These are phyloP conservation scores for Filobasidium wieringae DNA, from an alignment of 768 basidiomycete genomes.

Conservation along the genomic window DNA sequence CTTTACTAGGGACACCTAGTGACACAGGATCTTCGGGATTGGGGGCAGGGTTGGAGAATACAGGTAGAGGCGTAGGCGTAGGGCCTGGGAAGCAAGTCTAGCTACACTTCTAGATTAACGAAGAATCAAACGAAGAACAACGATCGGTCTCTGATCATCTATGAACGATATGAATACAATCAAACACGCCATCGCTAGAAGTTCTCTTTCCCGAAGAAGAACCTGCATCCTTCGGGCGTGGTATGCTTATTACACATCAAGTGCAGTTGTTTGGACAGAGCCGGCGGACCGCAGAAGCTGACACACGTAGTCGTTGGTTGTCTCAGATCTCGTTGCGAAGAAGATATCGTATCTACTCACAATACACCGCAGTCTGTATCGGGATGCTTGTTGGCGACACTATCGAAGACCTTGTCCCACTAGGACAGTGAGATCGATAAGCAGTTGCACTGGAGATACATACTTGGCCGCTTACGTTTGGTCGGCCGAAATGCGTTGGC, in stretches of 20 bases:
- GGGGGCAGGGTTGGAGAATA: background rate
- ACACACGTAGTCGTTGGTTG: too few relatives aligned
- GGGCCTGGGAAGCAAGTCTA: background rate
- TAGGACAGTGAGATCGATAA: background rate
- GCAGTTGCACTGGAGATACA: conserved; percentile 45
- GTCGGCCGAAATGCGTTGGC: conserved; percentile 84
- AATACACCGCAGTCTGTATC: conserved; percentile 82
- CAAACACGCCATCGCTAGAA: background rate
- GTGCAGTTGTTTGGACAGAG: conserved; percentile 59
- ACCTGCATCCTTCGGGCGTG: conserved; percentile 56
- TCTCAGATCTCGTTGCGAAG: conserved; percentile 25
- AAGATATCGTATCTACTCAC: conserved; percentile 7
- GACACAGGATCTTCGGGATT: background rate
- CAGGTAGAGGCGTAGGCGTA: background rate
- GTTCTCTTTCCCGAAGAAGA: conserved; percentile 73
- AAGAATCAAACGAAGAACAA: background rate
- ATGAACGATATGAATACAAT: too few relatives aligned
- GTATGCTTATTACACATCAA: conserved; percentile 77
- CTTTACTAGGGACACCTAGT: background rate
- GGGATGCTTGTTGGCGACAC: conserved; percentile 67
- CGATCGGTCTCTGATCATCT: too few relatives aligned
- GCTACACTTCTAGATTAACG: background rate
- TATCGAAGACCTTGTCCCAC: conserved; percentile 40
- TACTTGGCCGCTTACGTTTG: conserved; percentile 59
- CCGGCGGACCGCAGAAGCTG: conserved; percentile 71